phyloP scores from a whole-genome alignment of 768 basidiomycete genomes.

The Lactifluus volemus region DNA sequence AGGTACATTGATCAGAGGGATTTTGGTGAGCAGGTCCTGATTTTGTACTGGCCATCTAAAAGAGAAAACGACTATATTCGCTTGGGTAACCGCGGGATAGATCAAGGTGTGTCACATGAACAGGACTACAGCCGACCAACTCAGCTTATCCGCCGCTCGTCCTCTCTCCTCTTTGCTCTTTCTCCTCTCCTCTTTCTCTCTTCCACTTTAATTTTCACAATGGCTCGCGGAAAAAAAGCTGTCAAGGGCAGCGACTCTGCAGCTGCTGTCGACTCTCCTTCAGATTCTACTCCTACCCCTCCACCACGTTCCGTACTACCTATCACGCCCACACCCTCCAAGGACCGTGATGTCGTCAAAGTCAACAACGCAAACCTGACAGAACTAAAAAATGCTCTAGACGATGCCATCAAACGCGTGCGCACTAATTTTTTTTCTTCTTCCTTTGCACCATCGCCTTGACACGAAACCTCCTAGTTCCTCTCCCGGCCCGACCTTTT shows the following conservation, averaged over 20 bases:
- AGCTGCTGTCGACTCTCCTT: slow-evolving; percentile 1
- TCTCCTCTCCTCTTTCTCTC: not conserved
- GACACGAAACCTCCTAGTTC: slow-evolving; percentile 41
- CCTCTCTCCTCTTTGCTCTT: not conserved
- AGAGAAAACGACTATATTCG: not conserved
- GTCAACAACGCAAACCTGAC: slow-evolving; percentile 43
- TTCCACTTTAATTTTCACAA: not conserved
- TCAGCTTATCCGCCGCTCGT: not conserved
- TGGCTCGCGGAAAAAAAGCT: slow-evolving; percentile 18
- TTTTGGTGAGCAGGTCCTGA: not conserved
- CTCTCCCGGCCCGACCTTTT: slow-evolving; percentile 74
- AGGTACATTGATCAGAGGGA: not conserved
- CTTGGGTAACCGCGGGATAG: too few relatives aligned
- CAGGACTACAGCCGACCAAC: not conserved
- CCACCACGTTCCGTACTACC: slow-evolving; percentile 17
- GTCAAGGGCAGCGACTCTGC: slow-evolving; percentile 13
- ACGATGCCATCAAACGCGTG: slow-evolving; percentile 88
- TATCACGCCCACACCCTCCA: slow-evolving; percentile 19
- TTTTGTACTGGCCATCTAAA: not conserved
- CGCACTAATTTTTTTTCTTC: not conserved
- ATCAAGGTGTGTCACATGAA: not conserved
- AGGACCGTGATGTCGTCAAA: slow-evolving; percentile 32
- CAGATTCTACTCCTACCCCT: slow-evolving; percentile 6
- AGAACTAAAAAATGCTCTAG: slow-evolving; percentile 50
- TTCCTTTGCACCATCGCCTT: not conserved